Percentiles rank a stretch among this genome's conserved stretches.
Conservation (phyloP, 2,329 filamentous ascomycete genomes). For the Drechslera avenae region DNA sequence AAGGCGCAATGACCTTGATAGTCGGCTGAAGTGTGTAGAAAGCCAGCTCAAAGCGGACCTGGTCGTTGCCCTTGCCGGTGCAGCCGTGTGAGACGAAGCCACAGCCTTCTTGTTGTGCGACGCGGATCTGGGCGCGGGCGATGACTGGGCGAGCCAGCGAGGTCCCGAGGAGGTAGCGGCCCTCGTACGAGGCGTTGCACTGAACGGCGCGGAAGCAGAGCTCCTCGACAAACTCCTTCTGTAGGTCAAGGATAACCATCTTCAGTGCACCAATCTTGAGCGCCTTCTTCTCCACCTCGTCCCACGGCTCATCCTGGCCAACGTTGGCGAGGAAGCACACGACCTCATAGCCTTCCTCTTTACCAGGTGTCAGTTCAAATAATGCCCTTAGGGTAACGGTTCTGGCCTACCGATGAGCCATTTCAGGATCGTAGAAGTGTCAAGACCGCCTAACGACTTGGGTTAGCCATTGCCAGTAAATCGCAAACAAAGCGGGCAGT, state of each 20-base stretch:
- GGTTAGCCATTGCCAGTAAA: slow-evolving; percentile 31
- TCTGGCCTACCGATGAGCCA: slow-evolving; percentile 43
- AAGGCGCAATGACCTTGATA: slow-evolving; percentile 77
- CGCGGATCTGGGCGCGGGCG: slow-evolving; percentile 68
- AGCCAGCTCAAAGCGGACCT: slow-evolving; percentile 68
- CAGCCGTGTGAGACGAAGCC: slow-evolving; percentile 55
- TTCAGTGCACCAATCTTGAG: slow-evolving; percentile 70
- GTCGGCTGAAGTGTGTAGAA: slow-evolving; percentile 67
- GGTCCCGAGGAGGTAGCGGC: slow-evolving; percentile 59
- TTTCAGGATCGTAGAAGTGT: slow-evolving; percentile 58
- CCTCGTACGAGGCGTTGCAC: slow-evolving; percentile 66
- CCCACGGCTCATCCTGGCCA: slow-evolving; percentile 65
- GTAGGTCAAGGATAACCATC: slow-evolving; percentile 68
- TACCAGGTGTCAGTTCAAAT: slow-evolving; percentile 11
- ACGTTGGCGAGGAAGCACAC: slow-evolving; percentile 62
- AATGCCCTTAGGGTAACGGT: neutral
- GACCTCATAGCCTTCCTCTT: slow-evolving; percentile 64
- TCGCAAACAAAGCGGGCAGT: neutral
- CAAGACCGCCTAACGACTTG: slow-evolving; percentile 57
- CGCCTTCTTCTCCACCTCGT: slow-evolving; percentile 71
- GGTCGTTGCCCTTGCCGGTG: slow-evolving; percentile 62
- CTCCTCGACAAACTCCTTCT: slow-evolving; percentile 78
- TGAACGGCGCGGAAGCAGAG: slow-evolving; percentile 80
- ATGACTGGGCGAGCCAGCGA: slow-evolving; percentile 72
- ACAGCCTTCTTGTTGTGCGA: slow-evolving; percentile 67